Conservation (phyloP, 1,284 basidiomycete genomes). For the Somion occarium region DNA sequence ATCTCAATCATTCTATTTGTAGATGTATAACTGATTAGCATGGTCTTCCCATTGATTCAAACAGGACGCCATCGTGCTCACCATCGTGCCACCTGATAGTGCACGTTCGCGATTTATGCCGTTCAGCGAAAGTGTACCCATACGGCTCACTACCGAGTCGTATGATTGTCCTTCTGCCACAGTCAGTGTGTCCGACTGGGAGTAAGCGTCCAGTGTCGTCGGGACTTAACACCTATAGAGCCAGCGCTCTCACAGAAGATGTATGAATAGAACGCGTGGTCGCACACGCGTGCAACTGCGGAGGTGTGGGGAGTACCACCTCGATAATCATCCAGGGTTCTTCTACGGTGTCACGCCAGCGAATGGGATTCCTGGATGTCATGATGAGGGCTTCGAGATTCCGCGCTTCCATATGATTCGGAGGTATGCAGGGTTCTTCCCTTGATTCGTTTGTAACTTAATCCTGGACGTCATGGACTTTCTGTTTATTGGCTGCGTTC, state of each 20-base stretch:
- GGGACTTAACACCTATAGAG: neutral
- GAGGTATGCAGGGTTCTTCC: no score
- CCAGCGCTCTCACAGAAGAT: neutral
- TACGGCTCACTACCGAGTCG: conserved; percentile 25
- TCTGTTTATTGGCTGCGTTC: no score
- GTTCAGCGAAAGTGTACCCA: conserved; percentile 20
- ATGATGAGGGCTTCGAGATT: no score
- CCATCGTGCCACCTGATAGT: conserved; percentile 19
- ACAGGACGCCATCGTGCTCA: conserved; percentile 24
- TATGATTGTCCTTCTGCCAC: conserved; percentile 15
- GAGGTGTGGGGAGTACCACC: no score
- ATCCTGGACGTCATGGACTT: no score
- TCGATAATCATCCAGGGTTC: no score
- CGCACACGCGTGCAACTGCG: conserved; percentile 5
- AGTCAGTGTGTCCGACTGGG: conserved; percentile 13
- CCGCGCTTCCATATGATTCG: no score
- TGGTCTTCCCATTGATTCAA: neutral
- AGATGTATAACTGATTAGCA: conserved; percentile 1
- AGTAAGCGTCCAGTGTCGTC: neutral
- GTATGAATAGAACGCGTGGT: conserved; percentile 6
- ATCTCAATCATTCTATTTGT: no score
- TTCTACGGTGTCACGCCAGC: no score
- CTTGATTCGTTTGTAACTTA: no score
- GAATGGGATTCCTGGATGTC: neutral
- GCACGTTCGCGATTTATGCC: conserved; percentile 17